These are phyloP conservation scores for Parsonsia alboflavescens DNA, from an alignment of 257 asterid species.

Conservation along the genomic window DNA sequence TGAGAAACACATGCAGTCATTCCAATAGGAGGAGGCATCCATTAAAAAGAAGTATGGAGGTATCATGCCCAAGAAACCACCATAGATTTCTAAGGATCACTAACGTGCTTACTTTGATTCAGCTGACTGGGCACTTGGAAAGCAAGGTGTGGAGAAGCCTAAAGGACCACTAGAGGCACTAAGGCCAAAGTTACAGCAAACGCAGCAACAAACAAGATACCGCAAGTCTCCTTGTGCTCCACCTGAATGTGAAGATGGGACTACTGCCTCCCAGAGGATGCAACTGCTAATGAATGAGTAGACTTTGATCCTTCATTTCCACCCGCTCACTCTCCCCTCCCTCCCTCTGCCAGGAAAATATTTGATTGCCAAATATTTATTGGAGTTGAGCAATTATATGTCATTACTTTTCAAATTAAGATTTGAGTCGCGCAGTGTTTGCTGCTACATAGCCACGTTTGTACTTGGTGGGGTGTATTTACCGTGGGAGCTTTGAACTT, in stretches of 20 bases:
- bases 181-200: constrained; percentile 94
- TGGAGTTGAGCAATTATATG: constrained; percentile 27
- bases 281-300: constrained; percentile 48
- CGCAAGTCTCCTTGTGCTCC: constrained; percentile 93
- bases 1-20: constrained; percentile 55
- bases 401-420: constrained; percentile 21
- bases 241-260: constrained; percentile 83
- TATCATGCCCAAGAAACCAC: constrained; percentile 84
- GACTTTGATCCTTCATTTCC: constrained; percentile 18
- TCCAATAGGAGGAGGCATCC: constrained; percentile 71
- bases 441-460: neutral
- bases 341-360: constrained; percentile 21
- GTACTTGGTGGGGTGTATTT: constrained; percentile 16
- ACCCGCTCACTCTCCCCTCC: too few species aligned
- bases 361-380: constrained; percentile 18
- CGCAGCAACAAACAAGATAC: constrained; percentile 92
- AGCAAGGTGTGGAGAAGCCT: constrained; percentile 98
- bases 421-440: constrained; percentile 9
- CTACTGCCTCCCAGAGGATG: constrained; percentile 48
- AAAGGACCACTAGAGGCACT: constrained; percentile 99
- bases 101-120: constrained; percentile 99
- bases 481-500: constrained; percentile 8
- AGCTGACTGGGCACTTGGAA: constrained; percentile 99
- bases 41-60: constrained; percentile 95
- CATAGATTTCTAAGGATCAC: constrained; percentile 96